Evolutionary conservation across 2,329 filamentous ascomycete species (phyloP).

Genomic region (Calonectria pseudoturangicola): DNA sequence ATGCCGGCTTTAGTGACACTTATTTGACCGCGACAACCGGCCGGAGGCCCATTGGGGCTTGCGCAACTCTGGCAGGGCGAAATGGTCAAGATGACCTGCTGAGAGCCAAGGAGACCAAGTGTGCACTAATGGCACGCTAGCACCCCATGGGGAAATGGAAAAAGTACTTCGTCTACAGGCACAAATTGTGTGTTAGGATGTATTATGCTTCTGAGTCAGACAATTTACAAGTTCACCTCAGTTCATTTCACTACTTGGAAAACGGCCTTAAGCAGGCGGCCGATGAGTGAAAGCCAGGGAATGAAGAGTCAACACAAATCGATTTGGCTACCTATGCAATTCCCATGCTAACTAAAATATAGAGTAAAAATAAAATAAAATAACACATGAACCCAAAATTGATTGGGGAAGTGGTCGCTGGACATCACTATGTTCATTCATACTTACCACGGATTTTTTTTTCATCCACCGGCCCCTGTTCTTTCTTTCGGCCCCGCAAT

Average conservation of each 20-base stretch:
- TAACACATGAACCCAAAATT: not conserved
- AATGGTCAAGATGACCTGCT: not conserved
- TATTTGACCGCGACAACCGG: not conserved
- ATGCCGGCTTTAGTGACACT: not conserved
- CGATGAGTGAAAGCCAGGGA: not conserved
- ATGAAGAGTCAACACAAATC: not conserved
- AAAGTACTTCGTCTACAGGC: not conserved
- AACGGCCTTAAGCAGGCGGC: not conserved
- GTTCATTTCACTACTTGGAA: not conserved
- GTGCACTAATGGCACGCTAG: not conserved
- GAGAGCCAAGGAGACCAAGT: not conserved
- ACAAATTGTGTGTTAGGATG: not conserved
- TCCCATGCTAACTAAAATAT: conserved; percentile 16
- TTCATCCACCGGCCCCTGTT: conserved; percentile 9
- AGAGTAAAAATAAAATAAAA: not conserved
- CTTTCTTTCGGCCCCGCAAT: not conserved
- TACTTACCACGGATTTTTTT: not conserved
- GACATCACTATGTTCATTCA: not conserved
- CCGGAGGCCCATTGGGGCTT: not conserved
- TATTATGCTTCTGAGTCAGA: conserved; percentile 1
- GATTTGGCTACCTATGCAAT: conserved; percentile 25
- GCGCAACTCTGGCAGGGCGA: conserved; percentile 2
- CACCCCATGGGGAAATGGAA: conserved; percentile 9
- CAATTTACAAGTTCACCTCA: too few relatives aligned
- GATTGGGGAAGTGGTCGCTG: not conserved